A percentile compares a stretch with the other conserved stretches of the same genome.
Conservation (phyloP, 495 filamentous ascomycete genomes). For the Tuber aestivum region DNA sequence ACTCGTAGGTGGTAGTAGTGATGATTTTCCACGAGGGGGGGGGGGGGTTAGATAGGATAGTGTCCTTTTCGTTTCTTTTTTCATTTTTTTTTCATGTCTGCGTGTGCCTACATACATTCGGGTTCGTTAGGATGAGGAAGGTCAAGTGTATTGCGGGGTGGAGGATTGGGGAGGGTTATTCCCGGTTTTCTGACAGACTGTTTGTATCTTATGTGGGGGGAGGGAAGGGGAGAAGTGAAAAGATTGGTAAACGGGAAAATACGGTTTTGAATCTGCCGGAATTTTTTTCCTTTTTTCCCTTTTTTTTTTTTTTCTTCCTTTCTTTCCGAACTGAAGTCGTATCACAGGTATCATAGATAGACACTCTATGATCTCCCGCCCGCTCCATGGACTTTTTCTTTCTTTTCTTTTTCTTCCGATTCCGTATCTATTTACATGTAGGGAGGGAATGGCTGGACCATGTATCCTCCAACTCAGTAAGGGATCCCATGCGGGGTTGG, state of each 20-base stretch:
- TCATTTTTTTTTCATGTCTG: neutral
- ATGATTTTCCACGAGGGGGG: neutral
- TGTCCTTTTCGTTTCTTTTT: neutral
- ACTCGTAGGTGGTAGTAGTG: neutral
- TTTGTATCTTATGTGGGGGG: neutral
- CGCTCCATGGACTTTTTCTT: too few species aligned
- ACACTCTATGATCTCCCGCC: too few species aligned
- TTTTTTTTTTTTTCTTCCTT: neutral
- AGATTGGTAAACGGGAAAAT: neutral
- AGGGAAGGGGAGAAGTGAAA: neutral
- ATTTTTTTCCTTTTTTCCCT: neutral
- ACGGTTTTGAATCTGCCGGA: neutral
- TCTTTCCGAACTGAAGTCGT: too few species aligned
- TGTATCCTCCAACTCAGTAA: neutral
- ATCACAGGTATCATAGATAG: too few species aligned
- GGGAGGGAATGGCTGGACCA: neutral
- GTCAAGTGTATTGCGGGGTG: neutral
- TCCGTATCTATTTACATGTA: neutral
- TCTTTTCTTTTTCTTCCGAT: too few species aligned
- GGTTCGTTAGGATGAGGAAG: neutral
- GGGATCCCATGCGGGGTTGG: neutral
- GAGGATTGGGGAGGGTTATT: neutral
- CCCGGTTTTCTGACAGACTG: neutral
- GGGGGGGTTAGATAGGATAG: neutral
- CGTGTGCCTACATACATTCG: neutral